Conservation (phyloP, 441 rosid species). For the Euphorbia celastroides region DNA sequence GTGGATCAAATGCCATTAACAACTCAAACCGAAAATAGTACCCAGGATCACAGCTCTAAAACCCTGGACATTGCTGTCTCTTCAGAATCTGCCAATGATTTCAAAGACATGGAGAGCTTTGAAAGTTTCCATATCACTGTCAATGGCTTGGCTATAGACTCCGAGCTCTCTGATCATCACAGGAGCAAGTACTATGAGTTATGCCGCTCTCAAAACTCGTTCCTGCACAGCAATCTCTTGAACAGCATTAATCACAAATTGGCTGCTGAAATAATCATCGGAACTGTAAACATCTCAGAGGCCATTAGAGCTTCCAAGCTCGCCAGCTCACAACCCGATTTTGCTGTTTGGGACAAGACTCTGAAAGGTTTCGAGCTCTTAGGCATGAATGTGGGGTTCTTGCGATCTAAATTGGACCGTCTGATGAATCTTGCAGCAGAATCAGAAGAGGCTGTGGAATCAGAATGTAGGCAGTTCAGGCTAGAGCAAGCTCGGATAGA, state of each 20-base stretch:
- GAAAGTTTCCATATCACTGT: slow-evolving; percentile 31
- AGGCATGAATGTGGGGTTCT: slow-evolving; percentile 50
- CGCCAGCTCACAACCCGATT: slow-evolving; percentile 31
- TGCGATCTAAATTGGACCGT: slow-evolving; percentile 33
- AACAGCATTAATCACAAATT: slow-evolving; percentile 39
- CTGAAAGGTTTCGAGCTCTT: slow-evolving; percentile 49
- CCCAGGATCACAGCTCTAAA: slow-evolving; percentile 17
- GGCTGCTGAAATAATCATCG: slow-evolving; percentile 48
- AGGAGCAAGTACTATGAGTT: slow-evolving; percentile 36
- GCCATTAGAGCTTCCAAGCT: slow-evolving; percentile 37
- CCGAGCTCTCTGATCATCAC: slow-evolving; percentile 35
- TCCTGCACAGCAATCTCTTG: slow-evolving; percentile 42
- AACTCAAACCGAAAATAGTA: slow-evolving; percentile 19
- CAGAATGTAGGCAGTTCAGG: slow-evolving; percentile 27
- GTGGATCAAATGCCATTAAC: slow-evolving; percentile 16
- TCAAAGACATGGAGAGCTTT: slow-evolving; percentile 24
- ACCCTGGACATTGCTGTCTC: slow-evolving; percentile 15
- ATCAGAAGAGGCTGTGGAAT: slow-evolving; percentile 31
- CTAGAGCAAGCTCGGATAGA: slow-evolving; percentile 28
- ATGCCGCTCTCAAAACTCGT: slow-evolving; percentile 36
- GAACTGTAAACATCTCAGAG: slow-evolving; percentile 43
- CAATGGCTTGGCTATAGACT: slow-evolving; percentile 29
- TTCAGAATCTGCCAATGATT: slow-evolving; percentile 21
- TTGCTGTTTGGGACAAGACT: slow-evolving; percentile 45
- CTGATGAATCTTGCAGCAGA: slow-evolving; percentile 31